These are phyloP conservation scores for Picochlorum sp. DNA, from an alignment of 139 green algal genomes.

Conservation along the genomic window DNA sequence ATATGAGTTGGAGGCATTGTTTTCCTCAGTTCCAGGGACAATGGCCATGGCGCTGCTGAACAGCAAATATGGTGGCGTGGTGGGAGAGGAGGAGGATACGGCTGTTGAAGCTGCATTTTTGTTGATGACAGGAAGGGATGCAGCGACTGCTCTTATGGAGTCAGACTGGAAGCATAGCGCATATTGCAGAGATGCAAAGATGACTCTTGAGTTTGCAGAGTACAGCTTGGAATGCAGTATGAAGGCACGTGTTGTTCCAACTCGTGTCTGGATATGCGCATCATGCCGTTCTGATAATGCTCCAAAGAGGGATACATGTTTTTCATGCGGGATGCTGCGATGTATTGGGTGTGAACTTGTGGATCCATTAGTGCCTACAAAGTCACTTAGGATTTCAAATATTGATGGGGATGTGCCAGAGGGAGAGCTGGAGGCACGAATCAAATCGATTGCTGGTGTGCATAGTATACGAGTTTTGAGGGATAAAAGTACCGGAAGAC, in stretches of 20 bases:
- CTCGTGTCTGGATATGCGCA: background rate
- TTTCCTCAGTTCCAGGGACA: background rate
- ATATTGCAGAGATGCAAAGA: background rate
- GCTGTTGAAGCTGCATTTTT: too few species aligned
- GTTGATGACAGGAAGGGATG: background rate
- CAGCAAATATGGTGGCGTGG: background rate
- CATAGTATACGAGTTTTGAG: slow-evolving; percentile 58
- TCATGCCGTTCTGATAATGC: background rate
- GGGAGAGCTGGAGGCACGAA: slow-evolving; percentile 42
- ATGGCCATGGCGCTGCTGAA: background rate
- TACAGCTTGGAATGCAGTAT: background rate
- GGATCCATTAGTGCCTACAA: background rate
- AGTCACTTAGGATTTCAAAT: background rate
- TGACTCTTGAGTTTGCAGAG: background rate
- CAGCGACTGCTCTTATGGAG: background rate
- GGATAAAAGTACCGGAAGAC: slow-evolving; percentile 53
- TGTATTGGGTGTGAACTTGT: background rate
- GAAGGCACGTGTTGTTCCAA: background rate
- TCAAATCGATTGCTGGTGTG: slow-evolving; percentile 34
- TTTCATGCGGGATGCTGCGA: background rate
- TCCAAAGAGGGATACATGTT: background rate
- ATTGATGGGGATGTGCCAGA: slow-evolving; percentile 25
- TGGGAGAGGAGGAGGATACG: background rate
- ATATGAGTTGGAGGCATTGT: background rate
- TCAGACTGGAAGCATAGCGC: background rate